A percentile compares a stretch with the other conserved stretches of the same genome.
Evolutionary conservation across 371 early-diverging fungal species (phyloP).

Genomic region (Mucor piriformis): DNA sequence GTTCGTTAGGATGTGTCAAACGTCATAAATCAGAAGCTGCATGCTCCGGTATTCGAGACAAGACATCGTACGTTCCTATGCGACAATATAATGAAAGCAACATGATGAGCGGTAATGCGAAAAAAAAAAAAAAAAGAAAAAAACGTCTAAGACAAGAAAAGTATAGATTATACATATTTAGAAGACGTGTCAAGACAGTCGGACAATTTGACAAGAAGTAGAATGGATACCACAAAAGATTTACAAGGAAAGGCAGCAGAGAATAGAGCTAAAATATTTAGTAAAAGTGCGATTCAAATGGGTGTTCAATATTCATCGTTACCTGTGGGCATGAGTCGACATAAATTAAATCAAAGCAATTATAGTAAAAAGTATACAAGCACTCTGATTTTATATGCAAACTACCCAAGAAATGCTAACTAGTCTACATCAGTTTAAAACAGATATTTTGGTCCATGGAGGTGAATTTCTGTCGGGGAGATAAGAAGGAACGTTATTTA

Average conservation of each 20-base stretch:
- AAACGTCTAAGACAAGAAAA: neutral
- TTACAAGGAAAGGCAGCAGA: slow-evolving; percentile 15
- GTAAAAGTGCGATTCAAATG: slow-evolving; percentile 27
- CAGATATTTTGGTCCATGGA: slow-evolving; percentile 48
- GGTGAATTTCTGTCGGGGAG: slow-evolving; percentile 27
- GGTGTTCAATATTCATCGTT: slow-evolving; percentile 31
- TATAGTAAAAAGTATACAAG: slow-evolving; percentile 34
- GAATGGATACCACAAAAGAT: slow-evolving; percentile 16
- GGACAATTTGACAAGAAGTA: slow-evolving; percentile 40
- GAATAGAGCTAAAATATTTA: slow-evolving; percentile 10
- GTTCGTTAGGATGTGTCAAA: slow-evolving; percentile 69
- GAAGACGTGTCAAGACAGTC: slow-evolving; percentile 45
- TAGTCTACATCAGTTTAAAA: slow-evolving; percentile 18
- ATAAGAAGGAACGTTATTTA: slow-evolving; percentile 27
- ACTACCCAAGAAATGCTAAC: neutral
- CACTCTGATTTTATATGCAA: no score
- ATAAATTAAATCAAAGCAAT: slow-evolving; percentile 39
- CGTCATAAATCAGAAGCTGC: slow-evolving; percentile 59
- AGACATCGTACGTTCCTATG: slow-evolving; percentile 58
- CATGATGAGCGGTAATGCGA: slow-evolving; percentile 68
- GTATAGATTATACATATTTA: slow-evolving; percentile 48
- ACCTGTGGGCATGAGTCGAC: slow-evolving; percentile 42
- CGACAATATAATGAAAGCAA: slow-evolving; percentile 55
- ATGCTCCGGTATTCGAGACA: slow-evolving; percentile 70
- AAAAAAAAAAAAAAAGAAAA: neutral